phyloP scores from a whole-genome alignment of 164 flowering plant species.

The Kingdonia uniflora region DNA sequence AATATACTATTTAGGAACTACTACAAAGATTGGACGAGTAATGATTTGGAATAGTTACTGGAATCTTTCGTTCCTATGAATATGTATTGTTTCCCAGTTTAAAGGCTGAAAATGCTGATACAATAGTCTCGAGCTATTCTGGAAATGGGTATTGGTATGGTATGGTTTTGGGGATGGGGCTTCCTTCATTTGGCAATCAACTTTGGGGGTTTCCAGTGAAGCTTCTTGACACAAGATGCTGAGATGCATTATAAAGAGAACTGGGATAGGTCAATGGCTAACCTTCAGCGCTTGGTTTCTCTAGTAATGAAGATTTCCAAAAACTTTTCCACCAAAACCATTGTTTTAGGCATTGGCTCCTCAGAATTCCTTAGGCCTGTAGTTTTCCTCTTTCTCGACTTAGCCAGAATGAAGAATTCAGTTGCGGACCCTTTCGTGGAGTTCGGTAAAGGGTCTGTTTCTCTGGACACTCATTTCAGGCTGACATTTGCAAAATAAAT shows the following conservation, averaged over 20 bases:
- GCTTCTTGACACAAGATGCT: conserved; percentile 1
- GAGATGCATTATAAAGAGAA: conserved; percentile 1
- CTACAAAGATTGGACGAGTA: background rate
- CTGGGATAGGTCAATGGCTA: background rate
- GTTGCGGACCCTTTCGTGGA: background rate
- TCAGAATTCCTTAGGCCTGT: conserved; percentile 3
- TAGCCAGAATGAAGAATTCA: background rate
- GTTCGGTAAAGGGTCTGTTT: conserved; percentile 8
- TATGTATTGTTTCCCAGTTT: too few relatives aligned
- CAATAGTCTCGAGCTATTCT: background rate
- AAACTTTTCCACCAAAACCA: background rate
- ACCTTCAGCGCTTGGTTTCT: background rate
- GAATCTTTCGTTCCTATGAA: background rate
- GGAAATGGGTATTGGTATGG: background rate
- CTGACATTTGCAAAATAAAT: conserved; percentile 1
- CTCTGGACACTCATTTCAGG: conserved; percentile 11
- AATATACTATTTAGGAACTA: background rate
- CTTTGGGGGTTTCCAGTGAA: background rate
- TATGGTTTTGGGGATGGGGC: background rate
- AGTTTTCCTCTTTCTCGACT: background rate
- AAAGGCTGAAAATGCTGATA: background rate
- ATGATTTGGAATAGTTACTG: background rate
- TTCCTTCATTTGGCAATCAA: background rate
- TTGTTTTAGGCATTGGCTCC: conserved; percentile 6
- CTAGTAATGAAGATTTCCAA: background rate